phyloP scores from a whole-genome alignment of 164 flowering plant species.

The Vitis cinerea region DNA sequence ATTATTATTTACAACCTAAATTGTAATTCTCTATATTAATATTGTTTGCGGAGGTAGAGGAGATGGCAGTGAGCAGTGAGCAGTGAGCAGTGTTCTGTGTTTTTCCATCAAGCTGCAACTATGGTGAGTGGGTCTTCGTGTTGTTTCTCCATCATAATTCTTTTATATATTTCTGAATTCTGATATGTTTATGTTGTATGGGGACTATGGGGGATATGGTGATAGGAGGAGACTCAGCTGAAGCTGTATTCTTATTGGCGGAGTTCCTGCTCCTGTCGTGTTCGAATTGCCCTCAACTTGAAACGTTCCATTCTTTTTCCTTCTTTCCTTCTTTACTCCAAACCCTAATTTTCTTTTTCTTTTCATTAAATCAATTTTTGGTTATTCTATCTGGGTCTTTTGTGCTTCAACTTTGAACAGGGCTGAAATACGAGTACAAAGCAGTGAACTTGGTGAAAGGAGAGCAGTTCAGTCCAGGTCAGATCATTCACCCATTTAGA shows the following conservation, averaged over 20 bases:
- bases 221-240: slow-evolving; percentile 28
- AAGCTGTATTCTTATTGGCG: slow-evolving; percentile 69
- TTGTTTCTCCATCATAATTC: no score
- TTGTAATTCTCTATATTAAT: no score
- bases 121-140: no score
- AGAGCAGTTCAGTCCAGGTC: slow-evolving; percentile 41
- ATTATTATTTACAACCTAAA: no score
- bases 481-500: not conserved
- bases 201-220: not conserved
- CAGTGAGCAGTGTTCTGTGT: no score
- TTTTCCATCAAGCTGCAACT: no score
- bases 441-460: no score
- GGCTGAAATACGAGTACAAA: no score
- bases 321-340: not conserved
- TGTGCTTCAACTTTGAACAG: not conserved
- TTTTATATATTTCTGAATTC: no score
- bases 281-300: slow-evolving; percentile 70
- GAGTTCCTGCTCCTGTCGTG: slow-evolving; percentile 69
- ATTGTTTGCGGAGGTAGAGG: no score
- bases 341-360: not conserved
- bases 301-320: slow-evolving; percentile 56
- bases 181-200: not conserved
- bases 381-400: not conserved
- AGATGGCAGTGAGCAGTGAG: no score
- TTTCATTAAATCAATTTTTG: not conserved